Percentiles rank a stretch among this genome's conserved stretches.
phyloP scores from a whole-genome alignment of 148 eudicot genomes.

The Vaccinium myrtillus region DNA sequence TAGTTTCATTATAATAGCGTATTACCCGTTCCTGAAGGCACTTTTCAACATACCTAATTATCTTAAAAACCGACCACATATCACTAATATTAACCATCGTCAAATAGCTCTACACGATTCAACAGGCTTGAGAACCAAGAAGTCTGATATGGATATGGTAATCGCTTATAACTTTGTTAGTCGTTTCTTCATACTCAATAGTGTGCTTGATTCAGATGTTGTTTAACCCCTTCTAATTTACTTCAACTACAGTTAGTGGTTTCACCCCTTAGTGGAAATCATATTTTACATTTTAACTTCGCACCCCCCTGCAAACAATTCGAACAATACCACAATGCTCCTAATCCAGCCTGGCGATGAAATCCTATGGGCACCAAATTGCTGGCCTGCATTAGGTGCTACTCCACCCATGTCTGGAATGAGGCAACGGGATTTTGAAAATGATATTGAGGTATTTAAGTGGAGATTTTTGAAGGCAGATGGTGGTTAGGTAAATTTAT shows the following conservation, averaged over 20 bases:
- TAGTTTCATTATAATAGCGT: background rate
- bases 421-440: background rate
- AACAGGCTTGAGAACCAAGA: background rate
- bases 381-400: background rate
- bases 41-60: background rate
- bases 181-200: background rate
- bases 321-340: background rate
- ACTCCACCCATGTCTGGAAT: background rate
- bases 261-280: background rate
- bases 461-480: background rate
- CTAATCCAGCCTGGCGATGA: background rate
- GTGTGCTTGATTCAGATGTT: constrained; percentile 3
- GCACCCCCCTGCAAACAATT: background rate
- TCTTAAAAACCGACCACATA: background rate
- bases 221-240: background rate
- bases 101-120: background rate
- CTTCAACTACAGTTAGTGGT: background rate
- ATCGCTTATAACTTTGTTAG: background rate
- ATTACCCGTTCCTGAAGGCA: background rate
- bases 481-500: background rate
- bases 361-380: background rate
- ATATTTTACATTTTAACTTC: background rate
- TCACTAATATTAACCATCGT: background rate
- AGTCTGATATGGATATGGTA: background rate
- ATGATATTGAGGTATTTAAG: background rate